Evolutionary conservation across 768 basidiomycete species (phyloP).

Genomic region (Nidularia pulvinata): DNA sequence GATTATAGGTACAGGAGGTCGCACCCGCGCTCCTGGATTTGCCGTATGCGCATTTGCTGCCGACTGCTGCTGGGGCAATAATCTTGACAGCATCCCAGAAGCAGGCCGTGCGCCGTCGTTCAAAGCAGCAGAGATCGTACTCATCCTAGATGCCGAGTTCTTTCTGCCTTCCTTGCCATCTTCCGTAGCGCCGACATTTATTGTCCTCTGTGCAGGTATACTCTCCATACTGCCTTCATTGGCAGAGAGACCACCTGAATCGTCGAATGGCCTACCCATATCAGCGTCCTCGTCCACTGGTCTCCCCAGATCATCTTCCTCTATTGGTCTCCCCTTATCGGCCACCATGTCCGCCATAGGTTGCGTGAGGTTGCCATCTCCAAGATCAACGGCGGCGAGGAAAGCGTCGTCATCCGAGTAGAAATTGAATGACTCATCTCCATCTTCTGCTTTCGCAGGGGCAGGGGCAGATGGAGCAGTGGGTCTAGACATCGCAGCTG

Average conservation of each 20-base stretch:
- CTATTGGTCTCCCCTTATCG: conserved; percentile 43
- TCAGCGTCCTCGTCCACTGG: conserved; percentile 13
- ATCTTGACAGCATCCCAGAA: neutral
- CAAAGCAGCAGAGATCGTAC: conserved; percentile 13
- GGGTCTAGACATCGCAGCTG: neutral
- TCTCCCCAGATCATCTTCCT: conserved; percentile 19
- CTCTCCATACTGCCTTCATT: conserved; percentile 6
- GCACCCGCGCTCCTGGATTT: neutral
- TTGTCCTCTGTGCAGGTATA: neutral
- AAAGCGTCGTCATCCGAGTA: conserved; percentile 70
- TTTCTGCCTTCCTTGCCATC: neutral
- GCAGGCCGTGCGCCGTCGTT: neutral
- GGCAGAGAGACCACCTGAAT: conserved; percentile 34
- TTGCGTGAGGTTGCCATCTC: conserved; percentile 34
- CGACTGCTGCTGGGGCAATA: conserved; percentile 6
- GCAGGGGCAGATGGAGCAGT: neutral
- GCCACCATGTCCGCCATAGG: conserved; percentile 37
- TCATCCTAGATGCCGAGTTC: conserved; percentile 2
- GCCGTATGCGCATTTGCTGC: neutral
- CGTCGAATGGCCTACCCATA: conserved; percentile 38
- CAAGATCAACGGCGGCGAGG: conserved; percentile 55
- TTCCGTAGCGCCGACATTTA: neutral
- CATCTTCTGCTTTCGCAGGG: conserved; percentile 8
- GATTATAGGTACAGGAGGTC: neutral
- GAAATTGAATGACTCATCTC: conserved; percentile 45